Percentiles rank a stretch among this genome's conserved stretches.
phyloP scores from a whole-genome alignment of 306 rosid genomes.

The Cicer bijugum region DNA sequence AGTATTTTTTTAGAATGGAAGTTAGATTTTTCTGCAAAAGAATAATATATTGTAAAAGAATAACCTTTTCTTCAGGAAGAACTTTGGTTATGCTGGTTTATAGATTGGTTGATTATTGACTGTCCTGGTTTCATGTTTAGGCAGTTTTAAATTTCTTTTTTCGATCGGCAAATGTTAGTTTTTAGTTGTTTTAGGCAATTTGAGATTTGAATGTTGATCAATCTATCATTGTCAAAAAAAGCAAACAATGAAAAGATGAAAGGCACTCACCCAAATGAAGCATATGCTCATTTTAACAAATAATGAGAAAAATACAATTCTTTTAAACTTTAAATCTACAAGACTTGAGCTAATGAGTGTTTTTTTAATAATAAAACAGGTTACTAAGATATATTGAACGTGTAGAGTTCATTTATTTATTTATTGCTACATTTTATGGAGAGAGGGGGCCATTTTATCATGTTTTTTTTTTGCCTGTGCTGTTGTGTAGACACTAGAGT shows the following conservation, averaged over 20 bases:
- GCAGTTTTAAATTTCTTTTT: constrained; percentile 3
- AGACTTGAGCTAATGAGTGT: too few species aligned
- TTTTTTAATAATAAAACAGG: too few species aligned
- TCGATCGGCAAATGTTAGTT: too few species aligned
- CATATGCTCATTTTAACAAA: constrained; percentile 10
- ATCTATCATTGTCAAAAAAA: constrained; percentile 18
- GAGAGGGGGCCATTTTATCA: not conserved
- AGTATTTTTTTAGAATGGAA: constrained; percentile 36
- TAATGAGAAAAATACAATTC: not conserved
- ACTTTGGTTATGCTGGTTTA: constrained; percentile 13
- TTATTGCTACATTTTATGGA: not conserved
- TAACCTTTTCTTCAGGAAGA: constrained; percentile 24
- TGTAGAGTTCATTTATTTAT: constrained; percentile 18
- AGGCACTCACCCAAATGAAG: constrained; percentile 10
- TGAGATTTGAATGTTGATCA: constrained; percentile 9
- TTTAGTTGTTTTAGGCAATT: not conserved
- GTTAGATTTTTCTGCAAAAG: constrained; percentile 24
- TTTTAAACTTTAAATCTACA: too few species aligned
- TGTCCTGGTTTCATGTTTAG: constrained; percentile 8
- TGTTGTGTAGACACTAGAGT: constrained; percentile 57
- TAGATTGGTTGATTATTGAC: constrained; percentile 29
- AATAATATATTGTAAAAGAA: constrained; percentile 16
- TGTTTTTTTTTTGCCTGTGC: not conserved
- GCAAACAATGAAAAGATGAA: not conserved
- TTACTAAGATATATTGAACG: not conserved